A percentile compares a stretch with the other conserved stretches of the same genome.
These are phyloP conservation scores for Tricholoma saponaceum DNA, from an alignment of 768 basidiomycete genomes.

Conservation along the genomic window DNA sequence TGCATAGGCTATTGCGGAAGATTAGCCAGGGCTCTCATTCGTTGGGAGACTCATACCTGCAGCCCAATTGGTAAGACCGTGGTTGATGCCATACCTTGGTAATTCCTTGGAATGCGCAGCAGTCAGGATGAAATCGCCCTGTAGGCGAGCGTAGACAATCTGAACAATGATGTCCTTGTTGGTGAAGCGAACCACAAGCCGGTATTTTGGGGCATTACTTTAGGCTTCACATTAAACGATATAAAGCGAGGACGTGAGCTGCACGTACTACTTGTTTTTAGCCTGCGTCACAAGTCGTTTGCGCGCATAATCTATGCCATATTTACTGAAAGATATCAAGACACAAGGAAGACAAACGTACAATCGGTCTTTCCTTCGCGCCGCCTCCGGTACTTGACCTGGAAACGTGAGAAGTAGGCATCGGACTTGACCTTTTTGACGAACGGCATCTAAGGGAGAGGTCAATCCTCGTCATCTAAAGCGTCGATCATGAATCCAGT, in stretches of 20 bases:
- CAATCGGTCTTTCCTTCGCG: constrained; percentile 99
- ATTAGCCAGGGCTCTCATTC: not conserved
- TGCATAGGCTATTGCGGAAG: constrained; percentile 69
- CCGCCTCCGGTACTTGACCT: constrained; percentile 97
- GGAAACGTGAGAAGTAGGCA: constrained; percentile 97
- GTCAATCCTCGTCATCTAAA: constrained; percentile 28
- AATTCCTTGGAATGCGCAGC: constrained; percentile 90
- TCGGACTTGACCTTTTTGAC: constrained; percentile 95
- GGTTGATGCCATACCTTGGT: constrained; percentile 93
- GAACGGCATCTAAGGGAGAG: constrained; percentile 74
- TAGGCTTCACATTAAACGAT: not conserved
- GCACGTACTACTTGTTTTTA: constrained; percentile 94
- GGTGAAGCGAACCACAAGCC: constrained; percentile 97
- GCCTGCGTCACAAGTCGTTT: constrained; percentile 97
- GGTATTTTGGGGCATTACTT: constrained; percentile 94
- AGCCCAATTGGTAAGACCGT: constrained; percentile 98
- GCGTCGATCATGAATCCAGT: constrained; percentile 24
- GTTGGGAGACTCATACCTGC: constrained; percentile 54
- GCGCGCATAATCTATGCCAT: constrained; percentile 85
- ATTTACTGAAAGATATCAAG: constrained; percentile 9
- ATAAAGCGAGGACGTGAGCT: not conserved
- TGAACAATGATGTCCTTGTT: constrained; percentile 96
- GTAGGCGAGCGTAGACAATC: constrained; percentile 94
- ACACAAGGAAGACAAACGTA: constrained; percentile 31
- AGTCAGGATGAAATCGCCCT: constrained; percentile 92